Evolutionary conservation across 2,329 filamentous ascomycete species (phyloP).

Genomic region (Lachnellula occidentalis): DNA sequence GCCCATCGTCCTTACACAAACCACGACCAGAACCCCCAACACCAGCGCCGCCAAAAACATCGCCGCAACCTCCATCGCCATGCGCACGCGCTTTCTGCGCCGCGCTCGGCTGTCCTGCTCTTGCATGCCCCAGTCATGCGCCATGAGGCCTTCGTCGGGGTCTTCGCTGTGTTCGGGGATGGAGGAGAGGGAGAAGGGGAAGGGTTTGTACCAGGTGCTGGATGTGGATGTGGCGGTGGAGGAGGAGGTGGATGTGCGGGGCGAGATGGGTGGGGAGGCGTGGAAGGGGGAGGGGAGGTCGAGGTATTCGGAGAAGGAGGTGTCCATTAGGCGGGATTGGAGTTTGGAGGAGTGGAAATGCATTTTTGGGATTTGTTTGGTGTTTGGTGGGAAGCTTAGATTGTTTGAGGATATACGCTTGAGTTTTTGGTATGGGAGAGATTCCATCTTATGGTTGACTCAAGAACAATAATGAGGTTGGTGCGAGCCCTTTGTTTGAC

Average conservation of each 20-base stretch:
- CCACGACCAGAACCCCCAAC: conserved; percentile 6
- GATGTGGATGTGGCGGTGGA: neutral
- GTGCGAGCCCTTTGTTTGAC: too few species aligned
- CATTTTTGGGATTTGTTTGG: conserved; percentile 5
- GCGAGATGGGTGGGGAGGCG: neutral
- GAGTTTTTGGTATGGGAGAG: too few species aligned
- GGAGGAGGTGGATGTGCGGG: neutral
- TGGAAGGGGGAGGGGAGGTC: neutral
- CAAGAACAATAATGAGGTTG: too few species aligned
- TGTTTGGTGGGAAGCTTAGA: neutral
- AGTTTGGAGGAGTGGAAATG: conserved; percentile 16
- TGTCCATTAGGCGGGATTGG: conserved; percentile 15
- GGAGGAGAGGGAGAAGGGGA: neutral
- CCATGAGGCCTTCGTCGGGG: neutral
- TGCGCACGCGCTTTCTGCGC: neutral
- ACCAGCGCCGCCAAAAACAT: neutral
- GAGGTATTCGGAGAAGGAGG: neutral
- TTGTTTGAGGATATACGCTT: too few species aligned
- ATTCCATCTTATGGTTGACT: too few species aligned
- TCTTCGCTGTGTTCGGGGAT: neutral
- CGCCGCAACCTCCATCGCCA: conserved; percentile 1
- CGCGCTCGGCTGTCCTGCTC: neutral
- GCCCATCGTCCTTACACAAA: conserved; percentile 23
- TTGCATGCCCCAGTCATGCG: neutral
- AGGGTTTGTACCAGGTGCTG: neutral